Base-by-base conservation (phyloP, 805 yeast genomes). In the Diddensiella santjacobensis region DNA sequence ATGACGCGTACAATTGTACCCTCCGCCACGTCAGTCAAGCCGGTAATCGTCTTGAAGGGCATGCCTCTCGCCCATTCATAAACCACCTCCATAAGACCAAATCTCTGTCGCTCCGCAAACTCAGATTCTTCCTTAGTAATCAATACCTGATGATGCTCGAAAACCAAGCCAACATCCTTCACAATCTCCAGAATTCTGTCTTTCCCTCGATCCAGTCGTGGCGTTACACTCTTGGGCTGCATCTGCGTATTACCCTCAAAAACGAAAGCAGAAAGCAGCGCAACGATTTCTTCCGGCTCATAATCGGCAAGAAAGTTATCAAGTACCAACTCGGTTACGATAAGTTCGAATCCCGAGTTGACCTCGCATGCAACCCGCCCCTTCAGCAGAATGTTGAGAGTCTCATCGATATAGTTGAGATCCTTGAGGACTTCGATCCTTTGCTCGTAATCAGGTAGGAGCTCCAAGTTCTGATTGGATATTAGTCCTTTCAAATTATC, bases 31-130 rank as follows among this genome's bases (percentile, higher is more conserved):
- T 81, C 82, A 49, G 96, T 87, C 54, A 88, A 75, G 51, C 80
- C 83, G 84, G 90, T 93, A 55, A 93, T 91, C 49, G 88, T 95
- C 55, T 84, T 84, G 71, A 93, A 93, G 0, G 95, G 77, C 74
- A 83, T 76, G 1, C 99, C 99, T 55, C 95, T 75, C 1, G 98
- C 96, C 99, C 99, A 93, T 68, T 93, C 97, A 64, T 91, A 93
- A 3, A 91, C 96, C 10, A 88, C 96, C 63, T 89, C 91, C 67
- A 88, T 86, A 60, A 93, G 73, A 0, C 91, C 96, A 67, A 93
- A 93, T 56, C 98, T 73, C 58, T 87, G 83, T 54, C 83, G 77
- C 48, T 87, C 95, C 55, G 84, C 69, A 60, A 91, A 93, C 51
- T 84, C 85, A 43, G 83, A 84, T 58, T 91, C 98, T 45, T 90